A percentile compares a stretch with the other conserved stretches of the same genome.
Conservation (phyloP, 1,284 basidiomycete species). For the Moesziomyces sp. region DNA sequence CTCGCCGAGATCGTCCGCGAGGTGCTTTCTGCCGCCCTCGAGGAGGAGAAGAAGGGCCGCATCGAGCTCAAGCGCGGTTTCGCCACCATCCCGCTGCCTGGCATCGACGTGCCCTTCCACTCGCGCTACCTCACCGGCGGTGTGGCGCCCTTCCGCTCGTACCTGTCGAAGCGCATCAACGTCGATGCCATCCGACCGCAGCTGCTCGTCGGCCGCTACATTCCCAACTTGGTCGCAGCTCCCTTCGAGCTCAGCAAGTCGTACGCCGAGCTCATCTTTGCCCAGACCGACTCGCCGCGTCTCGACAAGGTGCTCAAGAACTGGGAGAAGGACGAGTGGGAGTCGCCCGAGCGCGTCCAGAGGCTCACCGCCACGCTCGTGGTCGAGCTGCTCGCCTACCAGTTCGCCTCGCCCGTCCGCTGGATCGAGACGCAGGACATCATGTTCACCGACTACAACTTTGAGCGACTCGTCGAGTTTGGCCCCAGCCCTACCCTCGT, state of each 20-base stretch:
- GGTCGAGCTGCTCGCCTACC: conserved; percentile 95
- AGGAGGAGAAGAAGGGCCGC: conserved; percentile 84
- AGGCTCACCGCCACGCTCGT: conserved; percentile 93
- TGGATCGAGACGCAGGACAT: conserved; percentile 99
- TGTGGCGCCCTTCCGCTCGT: conserved; percentile 93
- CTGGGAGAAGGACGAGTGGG: conserved; percentile 95
- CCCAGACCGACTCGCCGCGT: conserved; percentile 77
- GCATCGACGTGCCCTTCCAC: conserved; percentile 99
- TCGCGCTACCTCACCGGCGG: conserved; percentile 94
- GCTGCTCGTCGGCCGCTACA: conserved; percentile 79
- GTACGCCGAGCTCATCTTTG: conserved; percentile 86
- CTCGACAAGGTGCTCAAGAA: conserved; percentile 90
- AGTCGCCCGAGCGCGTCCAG: conserved; percentile 81
- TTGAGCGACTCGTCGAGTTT: conserved; percentile 93
- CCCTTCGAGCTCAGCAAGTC: conserved; percentile 90
- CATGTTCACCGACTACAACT: conserved; percentile 85
- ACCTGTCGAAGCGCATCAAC: conserved; percentile 98
- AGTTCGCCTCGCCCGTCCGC: conserved; percentile 80
- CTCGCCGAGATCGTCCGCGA: conserved; percentile 87
- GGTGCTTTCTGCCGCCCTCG: conserved; percentile 78
- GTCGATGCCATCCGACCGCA: conserved; percentile 77
- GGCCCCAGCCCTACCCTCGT: conserved; percentile 95
- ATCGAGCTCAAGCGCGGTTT: conserved; percentile 96
- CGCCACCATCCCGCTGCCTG: conserved; percentile 74
- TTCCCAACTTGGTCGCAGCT: conserved; percentile 94